Evolutionary conservation across 2,329 filamentous ascomycete genomes (phyloP).

Genomic region (Thyridium curvatum): DNA sequence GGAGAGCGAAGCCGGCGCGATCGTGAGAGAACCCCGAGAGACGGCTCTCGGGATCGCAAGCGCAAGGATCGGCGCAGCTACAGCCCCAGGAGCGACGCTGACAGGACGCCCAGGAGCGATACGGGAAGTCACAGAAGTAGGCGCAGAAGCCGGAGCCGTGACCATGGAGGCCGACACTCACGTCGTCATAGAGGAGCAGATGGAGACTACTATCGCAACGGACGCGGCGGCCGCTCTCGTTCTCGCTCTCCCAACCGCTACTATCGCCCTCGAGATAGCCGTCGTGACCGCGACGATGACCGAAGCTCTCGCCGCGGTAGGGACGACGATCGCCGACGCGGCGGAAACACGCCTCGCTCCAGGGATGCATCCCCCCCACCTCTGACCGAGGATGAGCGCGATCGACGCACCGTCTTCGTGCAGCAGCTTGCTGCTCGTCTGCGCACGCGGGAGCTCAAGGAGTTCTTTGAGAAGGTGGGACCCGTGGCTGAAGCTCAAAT

Average conservation of each 20-base stretch:
- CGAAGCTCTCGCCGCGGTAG: constrained; percentile 40
- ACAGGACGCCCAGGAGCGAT: constrained; percentile 67
- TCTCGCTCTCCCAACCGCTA: constrained; percentile 65
- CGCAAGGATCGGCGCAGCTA: constrained; percentile 48
- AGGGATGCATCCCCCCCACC: constrained; percentile 52
- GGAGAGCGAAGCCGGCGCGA: constrained; percentile 35
- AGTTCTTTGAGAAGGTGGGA: constrained; percentile 93
- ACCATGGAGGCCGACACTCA: constrained; percentile 67
- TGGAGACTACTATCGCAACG: constrained; percentile 67
- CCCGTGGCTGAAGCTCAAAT: constrained; percentile 97
- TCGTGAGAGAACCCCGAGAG: constrained; percentile 16
- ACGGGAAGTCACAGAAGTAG: constrained; percentile 76
- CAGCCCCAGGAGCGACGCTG: constrained; percentile 45
- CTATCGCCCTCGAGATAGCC: constrained; percentile 47
- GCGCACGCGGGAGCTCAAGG: constrained; percentile 84
- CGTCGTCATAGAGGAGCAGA: constrained; percentile 64
- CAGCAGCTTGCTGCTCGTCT: constrained; percentile 95
- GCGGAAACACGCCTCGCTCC: constrained; percentile 28
- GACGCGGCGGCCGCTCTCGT: constrained; percentile 59
- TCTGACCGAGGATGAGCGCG: constrained; percentile 89
- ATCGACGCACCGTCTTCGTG: constrained; percentile 94
- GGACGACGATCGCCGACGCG: constrained; percentile 46
- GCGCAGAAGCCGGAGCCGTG: constrained; percentile 72
- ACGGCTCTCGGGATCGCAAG: constrained; percentile 24
- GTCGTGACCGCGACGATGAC: constrained; percentile 33